phyloP scores from a whole-genome alignment of 192 early-diverging fungal species.

The Globomyces pollinis-pini region DNA sequence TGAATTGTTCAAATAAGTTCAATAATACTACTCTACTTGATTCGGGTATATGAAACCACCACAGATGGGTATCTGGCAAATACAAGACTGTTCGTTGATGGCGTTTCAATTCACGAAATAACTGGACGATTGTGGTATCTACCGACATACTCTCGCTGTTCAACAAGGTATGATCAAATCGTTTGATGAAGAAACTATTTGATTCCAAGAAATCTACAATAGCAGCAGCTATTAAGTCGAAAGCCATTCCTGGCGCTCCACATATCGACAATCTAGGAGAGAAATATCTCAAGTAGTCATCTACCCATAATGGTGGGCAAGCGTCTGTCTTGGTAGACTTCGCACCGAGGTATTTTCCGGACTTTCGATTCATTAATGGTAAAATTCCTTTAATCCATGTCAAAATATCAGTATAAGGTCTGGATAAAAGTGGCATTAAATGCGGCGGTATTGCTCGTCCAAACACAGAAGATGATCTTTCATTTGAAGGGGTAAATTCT shows the following conservation, averaged over 20 bases:
- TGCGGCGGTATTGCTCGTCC: conserved; percentile 9
- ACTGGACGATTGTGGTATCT: conserved; percentile 37
- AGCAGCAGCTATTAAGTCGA: conserved; percentile 44
- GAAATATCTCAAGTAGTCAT: conserved; percentile 26
- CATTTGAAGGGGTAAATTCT: background rate
- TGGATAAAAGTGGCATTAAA: background rate
- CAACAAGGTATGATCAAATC: conserved; percentile 46
- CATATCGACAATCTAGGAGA: conserved; percentile 54
- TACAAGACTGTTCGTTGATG: conserved; percentile 52
- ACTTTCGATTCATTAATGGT: conserved; percentile 17
- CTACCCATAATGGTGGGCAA: background rate
- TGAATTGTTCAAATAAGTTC: too few species aligned
- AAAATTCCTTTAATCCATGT: conserved; percentile 27
- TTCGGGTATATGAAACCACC: too few species aligned
- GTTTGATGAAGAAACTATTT: conserved; percentile 40
- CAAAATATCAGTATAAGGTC: background rate
- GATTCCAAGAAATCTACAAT: conserved; percentile 49
- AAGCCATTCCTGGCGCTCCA: conserved; percentile 55
- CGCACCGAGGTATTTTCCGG: too few species aligned
- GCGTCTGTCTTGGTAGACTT: conserved; percentile 9
- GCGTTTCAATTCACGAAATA: conserved; percentile 52
- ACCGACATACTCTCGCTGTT: conserved; percentile 27
- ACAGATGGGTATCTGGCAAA: too few species aligned
- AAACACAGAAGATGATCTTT: background rate
- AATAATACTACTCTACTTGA: too few species aligned